Base-by-base conservation (phyloP, 441 rosid species). In the Arabidopsis lyrata region DNA sequence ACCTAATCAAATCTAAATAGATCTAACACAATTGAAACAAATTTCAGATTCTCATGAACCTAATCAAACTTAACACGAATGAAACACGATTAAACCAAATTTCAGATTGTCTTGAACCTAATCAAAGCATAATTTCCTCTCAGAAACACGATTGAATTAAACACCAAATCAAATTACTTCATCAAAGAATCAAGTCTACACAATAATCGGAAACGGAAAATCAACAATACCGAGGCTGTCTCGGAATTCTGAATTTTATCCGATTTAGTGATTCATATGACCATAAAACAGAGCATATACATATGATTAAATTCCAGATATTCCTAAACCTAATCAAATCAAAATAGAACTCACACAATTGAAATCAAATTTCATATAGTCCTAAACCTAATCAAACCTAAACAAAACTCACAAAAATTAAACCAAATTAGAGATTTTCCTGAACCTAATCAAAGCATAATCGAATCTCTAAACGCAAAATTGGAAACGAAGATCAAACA, bases 91-190 rank as follows among this genome's bases (percentile, higher is more conserved):
- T 32, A 2, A 56, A 56, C 18, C 16, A 12, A 13, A 27, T 6
- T 8, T 8, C 14, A 56, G 5, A 55, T 55, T 29, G 36, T 0
- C 44, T 12, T 4, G 27, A 56, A 36, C 29, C 24, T 16, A 36
- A 59, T 12, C 5, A 12, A 36, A 20, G 11, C 16, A 59, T 59
- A 11, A 36, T 6, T 1, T 18, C n/a, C 15, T 13, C 18, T 22
- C 49, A 60, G 6, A 63, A 15, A 35, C 67, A 35, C 59, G 2
- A 44, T 1, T 20, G 27, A 73, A 34, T 22, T 32, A 35, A 59
- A 47, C 49, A 38, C 13, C 13, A 36, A 41, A 35, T 42, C 35
- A 44, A 61, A 22, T 2, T 0, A 39, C 8, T 58, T 58, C 3
- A 4, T 5, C 6, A 18, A 5, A 36, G 9, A 58, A 16, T 2